Conservation (phyloP, 305 asterid genomes). For the Fraxinus sp. region DNA sequence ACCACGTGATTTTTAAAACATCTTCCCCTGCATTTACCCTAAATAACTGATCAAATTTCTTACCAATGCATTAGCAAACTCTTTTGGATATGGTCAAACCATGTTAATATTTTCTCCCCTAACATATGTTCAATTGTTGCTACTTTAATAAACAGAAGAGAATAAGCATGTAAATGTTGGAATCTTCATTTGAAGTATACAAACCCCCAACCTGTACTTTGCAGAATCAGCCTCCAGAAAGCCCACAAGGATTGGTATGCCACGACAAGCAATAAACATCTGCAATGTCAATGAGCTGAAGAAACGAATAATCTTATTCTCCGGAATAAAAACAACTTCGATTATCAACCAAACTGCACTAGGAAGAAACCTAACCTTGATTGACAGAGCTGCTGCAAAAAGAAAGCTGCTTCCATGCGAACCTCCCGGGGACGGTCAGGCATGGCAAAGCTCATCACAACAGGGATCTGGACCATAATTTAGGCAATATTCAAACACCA, state of each 20-base stretch:
- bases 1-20: background rate
- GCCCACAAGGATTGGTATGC: constrained; percentile 94
- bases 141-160: background rate
- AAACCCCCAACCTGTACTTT: constrained; percentile 67
- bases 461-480: constrained; percentile 65
- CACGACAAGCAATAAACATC: constrained; percentile 97
- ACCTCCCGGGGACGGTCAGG: constrained; percentile 93
- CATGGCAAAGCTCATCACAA: constrained; percentile 90
- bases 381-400: constrained; percentile 94
- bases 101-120: background rate
- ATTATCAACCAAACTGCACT: constrained; percentile 7
- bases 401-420: constrained; percentile 97
- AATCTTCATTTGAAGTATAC: constrained; percentile 6
- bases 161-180: background rate
- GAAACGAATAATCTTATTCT: constrained; percentile 26
- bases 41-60: background rate
- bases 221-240: constrained; percentile 99
- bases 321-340: constrained; percentile 19
- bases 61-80: background rate
- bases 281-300: constrained; percentile 90
- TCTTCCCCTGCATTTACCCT: background rate
- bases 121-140: background rate
- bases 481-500: constrained; percentile 9
- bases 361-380: constrained; percentile 63
- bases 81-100: background rate